Percentiles rank a stretch among this genome's conserved stretches.
Conservation (phyloP, 192 early-diverging fungal species). For the Thoreauomyces humboldtii region DNA sequence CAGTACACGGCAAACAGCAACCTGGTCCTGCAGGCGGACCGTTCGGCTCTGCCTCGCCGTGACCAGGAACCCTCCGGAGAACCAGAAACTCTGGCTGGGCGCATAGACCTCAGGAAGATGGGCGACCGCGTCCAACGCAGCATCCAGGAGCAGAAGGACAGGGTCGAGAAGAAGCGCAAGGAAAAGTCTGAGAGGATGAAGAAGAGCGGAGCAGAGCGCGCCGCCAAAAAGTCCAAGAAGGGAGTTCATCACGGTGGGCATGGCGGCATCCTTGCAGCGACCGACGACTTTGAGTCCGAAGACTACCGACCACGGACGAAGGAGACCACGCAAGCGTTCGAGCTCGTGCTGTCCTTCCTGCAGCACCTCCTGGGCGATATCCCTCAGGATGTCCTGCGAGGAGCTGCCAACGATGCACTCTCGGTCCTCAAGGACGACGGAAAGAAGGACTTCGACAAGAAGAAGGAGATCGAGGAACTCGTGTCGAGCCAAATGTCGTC, state of each 20-base stretch:
- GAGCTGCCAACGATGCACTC: constrained; percentile 84
- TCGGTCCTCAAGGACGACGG: constrained; percentile 79
- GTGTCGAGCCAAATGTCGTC: constrained; percentile 65
- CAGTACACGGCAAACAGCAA: constrained; percentile 84
- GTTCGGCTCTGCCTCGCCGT: constrained; percentile 73
- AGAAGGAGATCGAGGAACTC: constrained; percentile 75
- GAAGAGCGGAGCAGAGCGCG: constrained; percentile 32
- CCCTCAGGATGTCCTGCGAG: constrained; percentile 83
- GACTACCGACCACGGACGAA: constrained; percentile 85
- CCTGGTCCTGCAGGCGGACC: constrained; percentile 89
- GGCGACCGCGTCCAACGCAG: constrained; percentile 75
- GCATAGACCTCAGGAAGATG: constrained; percentile 80
- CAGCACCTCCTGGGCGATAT: constrained; percentile 78
- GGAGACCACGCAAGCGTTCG: constrained; percentile 86
- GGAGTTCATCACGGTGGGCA: constrained; percentile 60
- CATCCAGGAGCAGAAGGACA: constrained; percentile 63
- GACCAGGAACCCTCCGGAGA: constrained; percentile 95
- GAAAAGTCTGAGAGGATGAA: constrained; percentile 57
- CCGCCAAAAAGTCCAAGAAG: constrained; percentile 37
- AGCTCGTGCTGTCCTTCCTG: constrained; percentile 82
- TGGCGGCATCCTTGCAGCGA: constrained; percentile 75
- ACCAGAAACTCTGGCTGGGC: constrained; percentile 85
- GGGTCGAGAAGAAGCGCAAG: constrained; percentile 51
- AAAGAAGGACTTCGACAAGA: constrained; percentile 86
- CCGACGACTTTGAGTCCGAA: constrained; percentile 81